These are phyloP conservation scores for Heliosperma pusillum DNA, from an alignment of 148 eudicot species.

Conservation along the genomic window DNA sequence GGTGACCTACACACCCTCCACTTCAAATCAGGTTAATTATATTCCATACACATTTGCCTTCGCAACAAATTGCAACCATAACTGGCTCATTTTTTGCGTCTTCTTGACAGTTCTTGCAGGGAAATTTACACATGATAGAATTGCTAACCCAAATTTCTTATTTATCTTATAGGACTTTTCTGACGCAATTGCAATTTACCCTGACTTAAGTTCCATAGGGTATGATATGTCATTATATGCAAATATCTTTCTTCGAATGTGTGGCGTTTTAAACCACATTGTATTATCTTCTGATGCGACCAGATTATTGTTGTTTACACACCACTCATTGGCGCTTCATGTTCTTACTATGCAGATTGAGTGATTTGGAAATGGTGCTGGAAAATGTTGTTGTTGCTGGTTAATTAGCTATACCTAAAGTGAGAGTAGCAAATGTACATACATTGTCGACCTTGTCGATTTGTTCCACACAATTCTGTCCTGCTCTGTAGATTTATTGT, in stretches of 20 bases:
- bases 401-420: conserved; percentile 19
- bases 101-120: conserved; percentile 1
- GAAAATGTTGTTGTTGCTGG: conserved; percentile 48
- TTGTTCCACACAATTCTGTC: background rate
- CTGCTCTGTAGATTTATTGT: background rate
- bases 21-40: conserved; percentile 69
- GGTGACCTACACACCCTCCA: conserved; percentile 78
- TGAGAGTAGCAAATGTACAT: conserved; percentile 15
- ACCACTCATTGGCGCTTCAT: conserved; percentile 5
- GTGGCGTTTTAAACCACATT: background rate
- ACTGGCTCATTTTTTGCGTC: background rate
- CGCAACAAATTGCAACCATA: background rate
- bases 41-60: background rate
- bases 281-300: background rate
- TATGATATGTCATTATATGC: conserved; percentile 28
- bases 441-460: conserved; percentile 4
- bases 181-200: conserved; percentile 74
- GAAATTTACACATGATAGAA: background rate
- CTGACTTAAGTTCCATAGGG: conserved; percentile 80
- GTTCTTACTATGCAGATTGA: conserved; percentile 50
- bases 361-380: conserved; percentile 69
- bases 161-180: conserved; percentile 56
- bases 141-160: background rate
- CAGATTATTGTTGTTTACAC: background rate
- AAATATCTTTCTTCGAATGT: background rate